Percentiles rank a stretch among this genome's conserved stretches.
phyloP scores from a whole-genome alignment of 106 monocot species.

The Dendrobium chrysotoxum region DNA sequence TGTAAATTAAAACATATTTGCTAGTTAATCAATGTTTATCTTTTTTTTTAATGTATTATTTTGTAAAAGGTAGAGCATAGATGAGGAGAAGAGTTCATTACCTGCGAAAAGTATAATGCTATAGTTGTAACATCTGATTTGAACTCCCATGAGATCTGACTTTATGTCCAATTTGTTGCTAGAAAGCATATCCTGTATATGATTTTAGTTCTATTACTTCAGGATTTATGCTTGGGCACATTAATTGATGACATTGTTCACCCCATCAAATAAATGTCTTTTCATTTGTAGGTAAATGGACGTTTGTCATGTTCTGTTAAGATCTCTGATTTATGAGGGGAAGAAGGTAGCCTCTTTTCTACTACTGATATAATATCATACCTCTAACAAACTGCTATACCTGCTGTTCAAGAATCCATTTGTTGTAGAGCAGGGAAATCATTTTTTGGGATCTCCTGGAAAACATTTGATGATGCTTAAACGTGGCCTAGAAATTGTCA shows the following conservation, averaged over 20 bases:
- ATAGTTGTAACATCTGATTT: neutral
- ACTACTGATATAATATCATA: conserved; percentile 3
- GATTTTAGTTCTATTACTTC: conserved; percentile 34
- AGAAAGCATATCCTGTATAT: conserved; percentile 8
- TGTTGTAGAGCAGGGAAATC: neutral
- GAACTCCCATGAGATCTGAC: neutral
- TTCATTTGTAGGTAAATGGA: conserved; percentile 98
- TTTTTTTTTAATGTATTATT: neutral
- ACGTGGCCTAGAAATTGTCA: neutral
- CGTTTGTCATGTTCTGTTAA: conserved; percentile 80
- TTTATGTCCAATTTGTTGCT: conserved; percentile 12
- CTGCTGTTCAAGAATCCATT: conserved; percentile 6
- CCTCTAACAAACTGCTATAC: conserved; percentile 2
- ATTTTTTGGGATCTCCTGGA: neutral
- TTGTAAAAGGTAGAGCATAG: neutral
- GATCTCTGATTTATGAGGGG: conserved; percentile 96
- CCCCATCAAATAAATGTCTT: conserved; percentile 93
- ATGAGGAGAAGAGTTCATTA: neutral
- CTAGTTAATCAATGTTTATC: neutral
- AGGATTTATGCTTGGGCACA: conserved; percentile 71
- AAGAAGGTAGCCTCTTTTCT: conserved; percentile 78
- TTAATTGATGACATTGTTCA: conserved; percentile 77
- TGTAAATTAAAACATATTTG: neutral
- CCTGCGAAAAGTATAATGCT: neutral
- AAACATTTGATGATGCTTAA: neutral